A percentile compares a stretch with the other conserved stretches of the same genome.
These are phyloP conservation scores for Akanthomyces lecanii DNA, from an alignment of 2,329 filamentous ascomycete species.

Conservation along the genomic window DNA sequence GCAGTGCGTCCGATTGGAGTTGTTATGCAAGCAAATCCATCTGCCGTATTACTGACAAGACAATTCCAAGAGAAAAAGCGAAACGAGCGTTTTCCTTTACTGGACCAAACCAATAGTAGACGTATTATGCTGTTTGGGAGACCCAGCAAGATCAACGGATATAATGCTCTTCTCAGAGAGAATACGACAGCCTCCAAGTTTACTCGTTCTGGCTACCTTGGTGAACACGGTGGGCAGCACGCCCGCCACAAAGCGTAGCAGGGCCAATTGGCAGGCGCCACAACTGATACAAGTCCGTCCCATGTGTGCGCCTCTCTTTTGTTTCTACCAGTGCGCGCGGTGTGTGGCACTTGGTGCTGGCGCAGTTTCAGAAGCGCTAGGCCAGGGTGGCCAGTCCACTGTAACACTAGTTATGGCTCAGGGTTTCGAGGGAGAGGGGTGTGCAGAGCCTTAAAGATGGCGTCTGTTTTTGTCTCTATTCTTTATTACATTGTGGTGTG, in stretches of 20 bases:
- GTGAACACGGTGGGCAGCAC: background rate
- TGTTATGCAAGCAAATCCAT: background rate
- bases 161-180: background rate
- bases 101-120: background rate
- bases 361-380: conserved; percentile 7
- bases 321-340: background rate
- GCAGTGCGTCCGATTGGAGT: background rate
- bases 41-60: background rate
- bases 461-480: background rate
- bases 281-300: conserved; percentile 11
- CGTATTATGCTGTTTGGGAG: background rate
- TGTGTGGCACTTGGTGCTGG: conserved; percentile 3
- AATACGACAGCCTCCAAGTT: background rate
- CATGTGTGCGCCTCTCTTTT: background rate
- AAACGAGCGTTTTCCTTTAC: background rate
- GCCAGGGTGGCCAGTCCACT: background rate
- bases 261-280: conserved; percentile 14
- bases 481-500: background rate
- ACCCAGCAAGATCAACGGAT: background rate
- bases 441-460: background rate
- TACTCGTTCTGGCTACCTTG: background rate
- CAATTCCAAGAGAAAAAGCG: background rate
- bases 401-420: background rate
- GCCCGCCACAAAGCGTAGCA: background rate
- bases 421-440: background rate